phyloP scores from a whole-genome alignment of 805 yeast species.

The Candida berthetii region DNA sequence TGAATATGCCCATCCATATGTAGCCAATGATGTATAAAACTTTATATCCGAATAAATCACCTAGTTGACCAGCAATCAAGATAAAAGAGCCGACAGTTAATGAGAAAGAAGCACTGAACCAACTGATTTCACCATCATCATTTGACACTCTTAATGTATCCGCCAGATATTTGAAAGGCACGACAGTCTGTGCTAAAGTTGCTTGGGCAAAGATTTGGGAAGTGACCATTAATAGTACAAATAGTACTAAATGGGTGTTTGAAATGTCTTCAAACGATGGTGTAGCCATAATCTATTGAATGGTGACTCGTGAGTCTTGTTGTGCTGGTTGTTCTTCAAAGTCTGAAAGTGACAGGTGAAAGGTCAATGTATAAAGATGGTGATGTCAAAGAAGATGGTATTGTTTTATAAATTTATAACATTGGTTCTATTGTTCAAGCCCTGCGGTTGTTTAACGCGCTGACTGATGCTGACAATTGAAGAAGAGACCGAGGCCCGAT shows the following conservation, averaged over 20 bases:
- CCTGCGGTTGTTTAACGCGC: too few species aligned
- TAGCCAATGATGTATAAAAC: slow-evolving; percentile 45
- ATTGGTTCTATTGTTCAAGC: too few species aligned
- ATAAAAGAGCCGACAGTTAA: slow-evolving; percentile 64
- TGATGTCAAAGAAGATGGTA: too few species aligned
- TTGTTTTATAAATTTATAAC: too few species aligned
- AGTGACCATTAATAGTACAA: slow-evolving; percentile 16
- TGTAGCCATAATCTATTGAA: background rate
- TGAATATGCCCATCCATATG: slow-evolving; percentile 45
- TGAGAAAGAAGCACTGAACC: slow-evolving; percentile 65
- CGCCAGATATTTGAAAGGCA: slow-evolving; percentile 23
- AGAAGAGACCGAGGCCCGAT: too few species aligned
- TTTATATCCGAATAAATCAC: slow-evolving; percentile 61
- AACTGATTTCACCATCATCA: slow-evolving; percentile 30
- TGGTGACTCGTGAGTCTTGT: too few species aligned
- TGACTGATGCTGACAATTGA: too few species aligned
- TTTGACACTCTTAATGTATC: slow-evolving; percentile 20
- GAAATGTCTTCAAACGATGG: slow-evolving; percentile 1
- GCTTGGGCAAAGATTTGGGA: slow-evolving; percentile 35
- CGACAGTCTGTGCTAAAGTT: slow-evolving; percentile 24
- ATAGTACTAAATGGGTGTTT: slow-evolving; percentile 3
- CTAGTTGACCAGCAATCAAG: slow-evolving; percentile 54
- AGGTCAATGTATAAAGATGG: too few species aligned
- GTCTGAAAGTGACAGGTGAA: too few species aligned
- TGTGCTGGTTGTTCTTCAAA: too few species aligned